Evolutionary conservation across 2,329 filamentous ascomycete species (phyloP).

Genomic region (Sclerotinia borealis): DNA sequence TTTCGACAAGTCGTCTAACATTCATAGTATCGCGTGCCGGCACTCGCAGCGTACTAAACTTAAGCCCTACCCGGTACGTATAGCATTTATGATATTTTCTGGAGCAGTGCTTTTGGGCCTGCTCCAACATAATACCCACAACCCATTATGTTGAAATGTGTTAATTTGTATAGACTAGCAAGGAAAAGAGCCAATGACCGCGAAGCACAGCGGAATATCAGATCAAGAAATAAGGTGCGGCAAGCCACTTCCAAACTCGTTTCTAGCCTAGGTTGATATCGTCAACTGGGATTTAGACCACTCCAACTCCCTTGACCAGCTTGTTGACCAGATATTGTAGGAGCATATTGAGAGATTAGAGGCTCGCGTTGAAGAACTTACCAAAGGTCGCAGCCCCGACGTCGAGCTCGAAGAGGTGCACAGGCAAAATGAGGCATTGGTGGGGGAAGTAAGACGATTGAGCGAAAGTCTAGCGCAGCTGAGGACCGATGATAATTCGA

Average conservation of each 20-base stretch:
- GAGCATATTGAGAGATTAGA: slow-evolving; percentile 77
- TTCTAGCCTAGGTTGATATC: neutral
- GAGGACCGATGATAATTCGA: slow-evolving; percentile 14
- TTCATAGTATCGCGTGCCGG: slow-evolving; percentile 36
- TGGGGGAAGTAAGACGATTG: slow-evolving; percentile 41
- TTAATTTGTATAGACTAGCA: slow-evolving; percentile 77
- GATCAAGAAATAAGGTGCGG: slow-evolving; percentile 8
- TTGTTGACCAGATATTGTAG: neutral
- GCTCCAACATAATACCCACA: neutral
- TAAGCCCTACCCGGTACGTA: slow-evolving; percentile 34
- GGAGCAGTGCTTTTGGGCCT: neutral
- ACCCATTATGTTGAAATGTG: neutral
- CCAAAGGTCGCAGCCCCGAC: slow-evolving; percentile 42
- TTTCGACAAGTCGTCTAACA: slow-evolving; percentile 15
- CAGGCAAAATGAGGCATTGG: slow-evolving; percentile 47
- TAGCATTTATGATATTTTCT: neutral
- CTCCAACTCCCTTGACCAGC: neutral
- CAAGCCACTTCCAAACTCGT: neutral
- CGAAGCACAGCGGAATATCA: slow-evolving; percentile 74
- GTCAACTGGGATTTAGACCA: neutral
- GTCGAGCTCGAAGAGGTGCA: slow-evolving; percentile 42
- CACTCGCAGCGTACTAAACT: slow-evolving; percentile 74
- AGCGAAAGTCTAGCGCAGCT: slow-evolving; percentile 19
- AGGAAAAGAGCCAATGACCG: slow-evolving; percentile 88
- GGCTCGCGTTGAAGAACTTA: slow-evolving; percentile 66